Base-by-base conservation (phyloP, 2,329 filamentous ascomycete genomes). In the Cryphonectria naterciae region DNA sequence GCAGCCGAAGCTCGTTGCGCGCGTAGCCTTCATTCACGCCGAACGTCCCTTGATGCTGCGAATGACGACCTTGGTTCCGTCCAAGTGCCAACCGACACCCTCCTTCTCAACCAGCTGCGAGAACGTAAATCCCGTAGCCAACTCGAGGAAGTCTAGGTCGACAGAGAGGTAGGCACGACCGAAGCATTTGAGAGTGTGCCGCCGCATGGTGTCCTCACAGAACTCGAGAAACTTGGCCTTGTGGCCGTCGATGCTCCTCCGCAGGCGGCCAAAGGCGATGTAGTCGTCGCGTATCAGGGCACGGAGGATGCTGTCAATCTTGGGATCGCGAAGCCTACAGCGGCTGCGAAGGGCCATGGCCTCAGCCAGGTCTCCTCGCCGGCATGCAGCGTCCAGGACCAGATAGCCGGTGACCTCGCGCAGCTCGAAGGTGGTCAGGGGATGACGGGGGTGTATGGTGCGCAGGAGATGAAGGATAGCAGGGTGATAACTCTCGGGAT, bases 401-500 rank as follows among this genome's bases (percentile, higher is more conserved):
- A 94, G 86, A 77, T 97, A 97, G 43, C 89, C 88, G 2, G 90
- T 88, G 67, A 97, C 92, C 76, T 98, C 96, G 65, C 91, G 88
- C 4, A 94, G 81, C 77, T 97, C 94, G 7, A 91, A 85, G 2
- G 85, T 83, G 0, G 92, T 89, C 28, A 98, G 87, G 4, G 91
- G 90, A 65, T 90, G 88, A 2, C 85, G 80, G 0, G 86, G 84
- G 76, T 97, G 92, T 73, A 98, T 90, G 10, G 83, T 82, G 61
- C 90, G 87, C 17, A 99, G 85, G 2, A 98, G 87, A 76, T 97
- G 90, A 54, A 92, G 87, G 32, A 98, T 88, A 1, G 95, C 94
- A 0, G 95, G 94, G 74, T 95, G 92, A 80, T 98, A 99, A 1
- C 94, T 94, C 75, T 97, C 93, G 75, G 92, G 92, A 75, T 97